Base-by-base conservation (phyloP, 805 yeast species). In the Candida montana region DNA sequence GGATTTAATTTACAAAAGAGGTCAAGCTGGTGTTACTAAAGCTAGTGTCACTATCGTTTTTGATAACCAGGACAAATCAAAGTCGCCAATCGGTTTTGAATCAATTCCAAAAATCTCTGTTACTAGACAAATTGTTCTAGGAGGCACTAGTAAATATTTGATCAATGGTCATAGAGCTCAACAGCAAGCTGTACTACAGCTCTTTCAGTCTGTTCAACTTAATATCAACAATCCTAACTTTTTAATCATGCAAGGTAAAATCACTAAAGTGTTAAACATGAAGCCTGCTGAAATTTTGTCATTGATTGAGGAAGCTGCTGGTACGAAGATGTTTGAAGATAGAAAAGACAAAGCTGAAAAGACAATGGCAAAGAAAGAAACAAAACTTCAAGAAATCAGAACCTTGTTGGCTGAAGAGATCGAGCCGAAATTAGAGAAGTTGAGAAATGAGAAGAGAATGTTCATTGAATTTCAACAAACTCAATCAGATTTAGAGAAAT, bases 181-280 rank as follows among this genome's bases (percentile, higher is more conserved):
- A 55, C 98, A 90, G 57, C 93, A 83, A 51, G 84, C 93, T 10
- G 96, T 93, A 2, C 72, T 89, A 42, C 90, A 83, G 53, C 65
- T 95, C 39, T 90, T 95, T 61, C 98, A 91, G 61, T 83, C 95
- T 15, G 96, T 95, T 18, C 99, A 93, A 64, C 74, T 93, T 48
- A 93, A 93, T 58, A 91, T 93, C 61, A 93, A 93, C 62, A 93
- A 91, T 58, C 99, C 99, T 26, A 93, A 93, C 61, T 93, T 93
- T 64, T 72, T 93, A 53, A 93, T 93, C 56, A 93, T 95, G 99
- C 99, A 93, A 65, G 99, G 99, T 46, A 87, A 89, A 59, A 93
- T 95, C 65, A 95, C 99, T 27, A 91, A 93, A 61, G 97, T 93
- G 49, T 72, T 93, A 55, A 93, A 93, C 61, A 93, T 93, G 98